Base-by-base conservation (phyloP, 371 early-diverging fungal genomes). In the Mortierella polycephala region DNA sequence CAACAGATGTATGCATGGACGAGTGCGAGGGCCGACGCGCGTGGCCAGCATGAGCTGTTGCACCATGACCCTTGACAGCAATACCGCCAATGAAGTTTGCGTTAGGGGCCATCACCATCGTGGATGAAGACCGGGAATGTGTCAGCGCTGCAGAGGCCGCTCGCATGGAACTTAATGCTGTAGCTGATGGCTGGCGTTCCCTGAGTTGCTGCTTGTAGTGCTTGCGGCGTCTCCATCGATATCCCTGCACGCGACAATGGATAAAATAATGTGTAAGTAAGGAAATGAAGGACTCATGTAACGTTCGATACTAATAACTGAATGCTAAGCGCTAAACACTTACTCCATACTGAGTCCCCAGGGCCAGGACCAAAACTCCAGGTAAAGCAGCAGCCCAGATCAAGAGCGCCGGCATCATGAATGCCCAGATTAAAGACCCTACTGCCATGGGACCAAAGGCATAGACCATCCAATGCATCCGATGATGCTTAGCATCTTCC, bases 301-400 rank as follows among this genome's bases (percentile, higher is more conserved):
- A 30, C 4, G 30, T 30, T 30, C 4, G 30, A 1, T 30, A 30
- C 4, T 30, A 30, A 30, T 2, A 30, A 4, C 30, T 30, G 4
- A 30, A 30, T 30, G 30, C 30, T 30, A 30, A 6, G 20, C 20
- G n/a, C 9, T 7, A 44, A 52, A 52, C 44, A 60, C 75, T 47
- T 71, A 76, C 77, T 21, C 49, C 51, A 52, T 67, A 76, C 18
- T 76, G 77, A n/a, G 51, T 49, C 1, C 63, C 59, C 21, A 71
- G 6, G 13, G 67, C 30, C n/a, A 64, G 45, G 12, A 51, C 14
- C 20, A 64, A 42, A 18, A 55, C 60, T 0, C 53, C 56, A 9
- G 77, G 77, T 2, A 76, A 39, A 6, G 55, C 60, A 0, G 67
- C 54, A 4, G 60, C 67, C 61, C 62, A 67, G 9, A 57, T 13